These are phyloP conservation scores for Striga asiatica DNA, from an alignment of 257 asterid species.

Conservation along the genomic window DNA sequence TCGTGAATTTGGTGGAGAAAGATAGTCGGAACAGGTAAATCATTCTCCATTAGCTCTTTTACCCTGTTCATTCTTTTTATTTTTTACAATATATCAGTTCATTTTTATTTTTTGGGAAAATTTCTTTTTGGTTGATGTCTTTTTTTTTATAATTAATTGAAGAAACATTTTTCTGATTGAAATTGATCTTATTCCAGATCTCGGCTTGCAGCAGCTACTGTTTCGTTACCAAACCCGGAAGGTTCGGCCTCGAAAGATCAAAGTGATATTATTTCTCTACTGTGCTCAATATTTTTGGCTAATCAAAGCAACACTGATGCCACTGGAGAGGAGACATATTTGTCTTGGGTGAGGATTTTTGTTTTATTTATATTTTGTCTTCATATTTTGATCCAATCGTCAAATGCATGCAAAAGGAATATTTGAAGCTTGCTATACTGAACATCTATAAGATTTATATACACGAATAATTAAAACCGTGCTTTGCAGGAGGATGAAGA, in stretches of 20 bases:
- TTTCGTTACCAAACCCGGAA: slow-evolving; percentile 35
- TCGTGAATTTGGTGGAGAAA: slow-evolving; percentile 84
- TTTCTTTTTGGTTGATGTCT: not conserved
- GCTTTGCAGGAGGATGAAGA: slow-evolving; percentile 76
- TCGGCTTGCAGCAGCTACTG: slow-evolving; percentile 57
- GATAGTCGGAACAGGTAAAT: slow-evolving; percentile 53
- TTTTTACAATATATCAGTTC: not conserved
- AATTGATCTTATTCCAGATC: slow-evolving; percentile 32
- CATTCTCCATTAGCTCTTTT: not conserved
- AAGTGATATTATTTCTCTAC: slow-evolving; percentile 43
- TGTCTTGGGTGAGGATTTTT: slow-evolving; percentile 46
- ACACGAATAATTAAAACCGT: not conserved
- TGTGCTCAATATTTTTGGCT: slow-evolving; percentile 72
- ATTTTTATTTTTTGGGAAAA: not conserved
- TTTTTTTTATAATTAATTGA: not conserved
- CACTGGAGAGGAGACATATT: slow-evolving; percentile 39
- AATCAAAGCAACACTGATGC: slow-evolving; percentile 64
- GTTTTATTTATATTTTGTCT: not conserved
- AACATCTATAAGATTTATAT: not conserved
- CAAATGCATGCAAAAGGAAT: not conserved
- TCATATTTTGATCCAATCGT: too few species aligned
- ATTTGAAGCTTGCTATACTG: not conserved
- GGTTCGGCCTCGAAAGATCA: slow-evolving; percentile 26
- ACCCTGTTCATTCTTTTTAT: not conserved
- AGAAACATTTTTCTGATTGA: not conserved